These are phyloP conservation scores for Stromatinia cepivora DNA, from an alignment of 2,329 filamentous ascomycete genomes.

Conservation along the genomic window DNA sequence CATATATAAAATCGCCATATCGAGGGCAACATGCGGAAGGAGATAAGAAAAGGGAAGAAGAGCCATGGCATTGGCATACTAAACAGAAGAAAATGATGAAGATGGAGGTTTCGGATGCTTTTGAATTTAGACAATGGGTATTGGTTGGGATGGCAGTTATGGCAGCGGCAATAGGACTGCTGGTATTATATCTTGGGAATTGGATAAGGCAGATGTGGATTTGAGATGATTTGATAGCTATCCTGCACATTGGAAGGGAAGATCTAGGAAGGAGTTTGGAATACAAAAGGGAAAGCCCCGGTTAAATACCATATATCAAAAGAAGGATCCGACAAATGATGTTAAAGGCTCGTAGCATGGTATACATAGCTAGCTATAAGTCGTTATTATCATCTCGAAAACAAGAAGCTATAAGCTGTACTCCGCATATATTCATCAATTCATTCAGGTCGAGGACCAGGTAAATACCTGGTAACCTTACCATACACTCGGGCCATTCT, in stretches of 20 bases:
- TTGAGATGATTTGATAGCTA: conserved; percentile 7
- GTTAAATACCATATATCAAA: neutral
- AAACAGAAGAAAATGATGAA: conserved; percentile 41
- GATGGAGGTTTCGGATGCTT: conserved; percentile 40
- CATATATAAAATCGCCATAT: conserved; percentile 33
- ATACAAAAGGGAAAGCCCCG: neutral
- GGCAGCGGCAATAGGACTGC: conserved; percentile 15
- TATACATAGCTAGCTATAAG: neutral
- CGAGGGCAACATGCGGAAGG: neutral
- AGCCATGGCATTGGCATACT: conserved; percentile 40
- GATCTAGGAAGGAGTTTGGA: neutral
- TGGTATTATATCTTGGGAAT: conserved; percentile 7
- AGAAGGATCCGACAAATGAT: neutral
- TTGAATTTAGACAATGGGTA: conserved; percentile 38
- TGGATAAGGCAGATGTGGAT: conserved; percentile 8
- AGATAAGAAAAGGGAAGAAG: conserved; percentile 26
- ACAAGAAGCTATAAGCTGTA: neutral
- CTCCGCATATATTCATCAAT: neutral
- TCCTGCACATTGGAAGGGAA: neutral
- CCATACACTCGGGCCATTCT: neutral
- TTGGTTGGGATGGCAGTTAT: conserved; percentile 24
- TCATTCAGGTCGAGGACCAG: neutral
- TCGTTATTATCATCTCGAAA: neutral
- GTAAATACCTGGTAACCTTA: too few species aligned
- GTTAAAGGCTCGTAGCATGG: too few species aligned